Percentiles rank a stretch among this genome's conserved stretches.
These are phyloP conservation scores for Xerocomus amazonicus DNA, from an alignment of 1,284 basidiomycete species.

Conservation along the genomic window DNA sequence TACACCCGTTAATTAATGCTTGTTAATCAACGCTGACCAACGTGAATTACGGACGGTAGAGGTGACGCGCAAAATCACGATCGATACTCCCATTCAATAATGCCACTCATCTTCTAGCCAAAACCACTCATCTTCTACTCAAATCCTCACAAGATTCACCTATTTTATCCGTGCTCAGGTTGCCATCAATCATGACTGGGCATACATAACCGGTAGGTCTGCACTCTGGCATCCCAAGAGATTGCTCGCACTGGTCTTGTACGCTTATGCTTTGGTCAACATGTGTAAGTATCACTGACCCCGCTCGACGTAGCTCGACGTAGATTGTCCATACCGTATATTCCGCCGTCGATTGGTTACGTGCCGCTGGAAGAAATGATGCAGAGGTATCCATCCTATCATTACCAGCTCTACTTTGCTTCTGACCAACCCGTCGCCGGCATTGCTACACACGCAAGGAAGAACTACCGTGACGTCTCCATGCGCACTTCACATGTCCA, in stretches of 20 bases:
- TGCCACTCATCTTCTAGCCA: too few species aligned
- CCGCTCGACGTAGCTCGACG: constrained; percentile 24
- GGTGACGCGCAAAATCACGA: too few species aligned
- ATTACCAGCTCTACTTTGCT: constrained; percentile 64
- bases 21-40: too few species aligned
- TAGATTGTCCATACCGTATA: constrained; percentile 62
- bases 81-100: too few species aligned
- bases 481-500: not conserved
- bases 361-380: constrained; percentile 49
- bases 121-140: too few species aligned
- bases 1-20: too few species aligned
- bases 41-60: too few species aligned
- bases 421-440: constrained; percentile 45
- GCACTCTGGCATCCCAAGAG: constrained; percentile 65
- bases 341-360: constrained; percentile 50
- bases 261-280: constrained; percentile 21
- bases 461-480: constrained; percentile 2
- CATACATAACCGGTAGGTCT: constrained; percentile 55
- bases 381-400: constrained; percentile 49
- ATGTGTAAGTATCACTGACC: not conserved
- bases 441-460: constrained; percentile 50
- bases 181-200: constrained; percentile 74
- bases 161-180: constrained; percentile 41
- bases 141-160: too few species aligned
- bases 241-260: constrained; percentile 55